Percentiles rank a stretch among this genome's conserved stretches.
phyloP scores from a whole-genome alignment of 2,329 filamentous ascomycete genomes.

The Aspergillus japonicus region DNA sequence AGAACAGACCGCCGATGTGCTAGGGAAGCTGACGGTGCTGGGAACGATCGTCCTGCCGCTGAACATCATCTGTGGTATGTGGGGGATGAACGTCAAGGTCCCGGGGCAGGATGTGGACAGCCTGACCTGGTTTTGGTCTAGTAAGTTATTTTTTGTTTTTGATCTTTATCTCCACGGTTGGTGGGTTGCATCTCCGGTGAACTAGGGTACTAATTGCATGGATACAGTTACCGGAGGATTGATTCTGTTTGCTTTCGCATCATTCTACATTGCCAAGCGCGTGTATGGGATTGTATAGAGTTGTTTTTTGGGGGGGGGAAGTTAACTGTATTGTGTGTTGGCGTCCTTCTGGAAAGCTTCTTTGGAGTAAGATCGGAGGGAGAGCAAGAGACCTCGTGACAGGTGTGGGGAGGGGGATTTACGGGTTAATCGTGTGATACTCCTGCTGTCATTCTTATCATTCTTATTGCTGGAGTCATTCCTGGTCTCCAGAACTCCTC shows the following conservation, averaged over 20 bases:
- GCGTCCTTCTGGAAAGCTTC: background rate
- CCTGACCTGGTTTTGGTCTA: constrained; percentile 70
- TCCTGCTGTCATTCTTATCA: background rate
- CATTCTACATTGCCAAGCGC: constrained; percentile 79
- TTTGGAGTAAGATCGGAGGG: background rate
- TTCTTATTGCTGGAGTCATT: background rate
- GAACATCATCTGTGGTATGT: constrained; percentile 98
- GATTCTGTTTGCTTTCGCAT: constrained; percentile 73
- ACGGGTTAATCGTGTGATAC: background rate
- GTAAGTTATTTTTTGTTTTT: constrained; percentile 30
- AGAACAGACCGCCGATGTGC: constrained; percentile 90
- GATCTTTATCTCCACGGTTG: background rate
- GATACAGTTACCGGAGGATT: constrained; percentile 66
- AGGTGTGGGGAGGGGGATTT: background rate
- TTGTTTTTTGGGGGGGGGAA: background rate
- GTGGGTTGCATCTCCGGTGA: background rate
- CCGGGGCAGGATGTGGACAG: constrained; percentile 85
- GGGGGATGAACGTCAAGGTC: constrained; percentile 98
- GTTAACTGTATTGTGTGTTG: background rate
- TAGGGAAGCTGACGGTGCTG: constrained; percentile 90
- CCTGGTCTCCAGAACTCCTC: background rate
- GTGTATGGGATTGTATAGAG: constrained; percentile 73
- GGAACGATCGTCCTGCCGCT: constrained; percentile 97
- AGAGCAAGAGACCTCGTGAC: background rate
- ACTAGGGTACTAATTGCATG: constrained; percentile 2